phyloP scores from a whole-genome alignment of 2,329 filamentous ascomycete species.

The Seiridium unicorne region DNA sequence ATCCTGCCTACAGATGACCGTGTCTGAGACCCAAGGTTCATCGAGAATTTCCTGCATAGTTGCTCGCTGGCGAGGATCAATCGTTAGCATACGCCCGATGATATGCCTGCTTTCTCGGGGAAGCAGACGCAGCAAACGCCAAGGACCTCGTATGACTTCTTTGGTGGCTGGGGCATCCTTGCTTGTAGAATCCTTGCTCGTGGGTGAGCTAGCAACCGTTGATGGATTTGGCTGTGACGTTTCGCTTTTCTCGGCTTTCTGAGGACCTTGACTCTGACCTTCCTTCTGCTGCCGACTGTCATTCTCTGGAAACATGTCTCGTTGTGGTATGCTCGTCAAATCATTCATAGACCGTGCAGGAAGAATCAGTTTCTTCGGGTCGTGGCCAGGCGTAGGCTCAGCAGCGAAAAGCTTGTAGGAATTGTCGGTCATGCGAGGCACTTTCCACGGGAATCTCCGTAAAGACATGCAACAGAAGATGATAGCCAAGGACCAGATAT shows the following conservation, averaged over 20 bases:
- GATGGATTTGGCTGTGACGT: neutral
- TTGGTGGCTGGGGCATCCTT: conserved; percentile 42
- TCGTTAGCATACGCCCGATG: conserved; percentile 86
- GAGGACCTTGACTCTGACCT: conserved; percentile 9
- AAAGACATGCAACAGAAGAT: conserved; percentile 99
- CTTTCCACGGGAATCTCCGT: conserved; percentile 94
- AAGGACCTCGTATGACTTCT: conserved; percentile 87
- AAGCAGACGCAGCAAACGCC: conserved; percentile 82
- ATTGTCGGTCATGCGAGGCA: conserved; percentile 86
- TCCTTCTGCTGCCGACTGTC: conserved; percentile 18
- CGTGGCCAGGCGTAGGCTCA: conserved; percentile 73
- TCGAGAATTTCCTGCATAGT: conserved; percentile 82
- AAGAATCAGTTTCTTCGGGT: conserved; percentile 51
- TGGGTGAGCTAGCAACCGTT: no score
- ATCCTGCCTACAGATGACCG: conserved; percentile 79
- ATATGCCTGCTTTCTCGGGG: conserved; percentile 89
- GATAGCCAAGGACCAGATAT: conserved; percentile 97
- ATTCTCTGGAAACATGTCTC: conserved; percentile 36
- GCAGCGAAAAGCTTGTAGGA: conserved; percentile 92
- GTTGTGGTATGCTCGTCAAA: conserved; percentile 34
- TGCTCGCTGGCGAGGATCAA: conserved; percentile 80
- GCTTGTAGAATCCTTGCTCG: conserved; percentile 17
- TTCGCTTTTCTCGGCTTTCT: conserved; percentile 16
- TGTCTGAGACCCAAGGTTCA: conserved; percentile 87
- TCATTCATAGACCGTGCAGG: conserved; percentile 45